Evolutionary conservation across 2,329 filamentous ascomycete genomes (phyloP), one percentile per base, ranked within the genome.

Genomic region (Zymoseptoria passerinii): DNA sequence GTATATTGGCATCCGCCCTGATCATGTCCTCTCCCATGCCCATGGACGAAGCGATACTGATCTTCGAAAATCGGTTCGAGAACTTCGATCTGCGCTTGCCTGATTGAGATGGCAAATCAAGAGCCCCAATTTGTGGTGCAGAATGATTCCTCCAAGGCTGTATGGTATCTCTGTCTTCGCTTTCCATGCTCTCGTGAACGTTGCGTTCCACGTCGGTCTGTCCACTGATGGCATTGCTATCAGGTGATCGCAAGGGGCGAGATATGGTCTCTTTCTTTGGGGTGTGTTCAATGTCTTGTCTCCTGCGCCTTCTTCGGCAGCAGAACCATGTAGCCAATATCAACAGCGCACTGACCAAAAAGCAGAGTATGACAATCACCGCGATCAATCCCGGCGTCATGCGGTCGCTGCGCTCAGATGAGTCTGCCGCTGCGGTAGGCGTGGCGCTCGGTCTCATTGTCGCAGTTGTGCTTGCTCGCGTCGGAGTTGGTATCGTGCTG

Each of bases 11-110:
- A 16, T 71, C 68, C n/a, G 70, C 68, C 10, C 74, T 67, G 28
- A 76, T 74, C 23, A 67, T 65, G 28, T 69, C 72, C 54, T 76
- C 75, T 1, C 67, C 69, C 53, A 74, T 72, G 2, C 71, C 72
- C 28, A 78, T 67, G 0, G 74, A 76, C 2, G 68, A 70, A 10
- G 60, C 65, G 40, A 68, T 59, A 29, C 72, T 77, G 16, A 68
- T 65, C 5, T 67, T 61, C 1, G 74, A 76, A 16, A 71, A 69
- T 13, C 69, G 58, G 16, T 63, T 71, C 28, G 69, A 63, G 61
- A 65, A 69, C 50, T 58, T 67, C 18, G 65, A 68, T 20, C 59
- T 66, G 16, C 58, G 28, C 27, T 66, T 55, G n/a, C 60, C 55
- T 7, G 65, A 60, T 9, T 67, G 64, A 5, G 60, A 52, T 6